Percentiles rank a stretch among this genome's conserved stretches.
Evolutionary conservation across 176 grass and related monocot species (phyloP).

Genomic region (Neostapfia colusana): DNA sequence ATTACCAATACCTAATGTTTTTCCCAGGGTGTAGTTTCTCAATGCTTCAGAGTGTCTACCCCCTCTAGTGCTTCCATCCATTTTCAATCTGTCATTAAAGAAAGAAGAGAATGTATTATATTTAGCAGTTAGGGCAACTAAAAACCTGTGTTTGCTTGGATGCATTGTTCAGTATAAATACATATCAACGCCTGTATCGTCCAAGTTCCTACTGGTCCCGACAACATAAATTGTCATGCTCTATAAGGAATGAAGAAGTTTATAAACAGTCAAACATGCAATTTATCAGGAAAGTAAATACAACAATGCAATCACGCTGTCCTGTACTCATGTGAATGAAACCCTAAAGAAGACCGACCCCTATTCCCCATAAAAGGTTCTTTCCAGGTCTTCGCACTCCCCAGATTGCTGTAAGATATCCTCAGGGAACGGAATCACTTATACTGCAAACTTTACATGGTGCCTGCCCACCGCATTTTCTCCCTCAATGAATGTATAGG

Average conservation of each 20-base stretch:
- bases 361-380: background rate
- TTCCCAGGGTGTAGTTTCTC: constrained; percentile 80
- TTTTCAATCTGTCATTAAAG: constrained; percentile 42
- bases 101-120: constrained; percentile 9
- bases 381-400: background rate
- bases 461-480: background rate
- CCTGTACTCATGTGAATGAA: background rate
- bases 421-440: background rate
- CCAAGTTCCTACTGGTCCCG: background rate
- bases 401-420: too few relatives aligned
- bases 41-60: constrained; percentile 55
- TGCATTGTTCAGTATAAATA: too few relatives aligned
- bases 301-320: background rate
- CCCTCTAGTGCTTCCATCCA: constrained; percentile 66
- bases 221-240: background rate
- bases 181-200: background rate
- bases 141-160: background rate
- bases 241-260: background rate
- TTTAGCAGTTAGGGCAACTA: constrained; percentile 16
- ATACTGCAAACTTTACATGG: background rate
- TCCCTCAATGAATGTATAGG: background rate
- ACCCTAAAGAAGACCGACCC: constrained; percentile 12
- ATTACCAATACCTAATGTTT: constrained; percentile 84
- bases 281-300: background rate
- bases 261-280: background rate